Conservation (phyloP, 2,329 filamentous ascomycete species). For the Cladophialophora yegresii region DNA sequence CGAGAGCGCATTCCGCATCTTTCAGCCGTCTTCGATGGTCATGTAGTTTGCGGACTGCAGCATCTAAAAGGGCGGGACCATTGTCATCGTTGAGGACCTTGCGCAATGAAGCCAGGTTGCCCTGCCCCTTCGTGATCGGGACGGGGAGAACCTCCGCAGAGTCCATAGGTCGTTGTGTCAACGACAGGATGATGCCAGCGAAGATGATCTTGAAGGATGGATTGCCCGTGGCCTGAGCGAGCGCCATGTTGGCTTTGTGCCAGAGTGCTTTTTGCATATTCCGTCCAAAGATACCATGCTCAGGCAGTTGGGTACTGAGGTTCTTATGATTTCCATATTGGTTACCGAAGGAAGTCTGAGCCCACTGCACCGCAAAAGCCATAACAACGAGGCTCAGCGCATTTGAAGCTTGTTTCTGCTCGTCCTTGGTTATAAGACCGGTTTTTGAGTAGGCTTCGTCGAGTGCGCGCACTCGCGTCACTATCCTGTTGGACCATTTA, state of each 20-base stretch:
- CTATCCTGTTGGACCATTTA: conserved; percentile 22
- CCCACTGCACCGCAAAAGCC: conserved; percentile 30
- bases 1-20: conserved; percentile 4
- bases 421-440: conserved; percentile 15
- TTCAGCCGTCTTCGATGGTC: conserved; percentile 19
- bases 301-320: conserved; percentile 15
- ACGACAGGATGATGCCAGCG: conserved; percentile 50
- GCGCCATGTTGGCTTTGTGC: conserved; percentile 46
- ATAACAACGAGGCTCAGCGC: conserved; percentile 26
- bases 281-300: conserved; percentile 37
- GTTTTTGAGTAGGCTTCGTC: conserved; percentile 18
- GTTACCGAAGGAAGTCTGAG: conserved; percentile 12
- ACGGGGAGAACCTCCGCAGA: conserved; percentile 1
- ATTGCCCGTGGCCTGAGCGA: conserved; percentile 44
- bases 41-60: conserved; percentile 22
- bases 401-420: conserved; percentile 23
- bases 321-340: conserved; percentile 31
- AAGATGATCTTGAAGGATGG: conserved; percentile 50
- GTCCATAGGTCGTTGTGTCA: conserved; percentile 47
- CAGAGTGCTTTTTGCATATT: conserved; percentile 45
- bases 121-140: neutral
- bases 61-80: conserved; percentile 18
- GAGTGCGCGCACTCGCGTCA: conserved; percentile 23
- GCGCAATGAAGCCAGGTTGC: conserved; percentile 14
- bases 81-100: conserved; percentile 17